These are phyloP conservation scores for Phytophthora aleatoria DNA, from an alignment of 352 stramenopile genomes.

Conservation along the genomic window DNA sequence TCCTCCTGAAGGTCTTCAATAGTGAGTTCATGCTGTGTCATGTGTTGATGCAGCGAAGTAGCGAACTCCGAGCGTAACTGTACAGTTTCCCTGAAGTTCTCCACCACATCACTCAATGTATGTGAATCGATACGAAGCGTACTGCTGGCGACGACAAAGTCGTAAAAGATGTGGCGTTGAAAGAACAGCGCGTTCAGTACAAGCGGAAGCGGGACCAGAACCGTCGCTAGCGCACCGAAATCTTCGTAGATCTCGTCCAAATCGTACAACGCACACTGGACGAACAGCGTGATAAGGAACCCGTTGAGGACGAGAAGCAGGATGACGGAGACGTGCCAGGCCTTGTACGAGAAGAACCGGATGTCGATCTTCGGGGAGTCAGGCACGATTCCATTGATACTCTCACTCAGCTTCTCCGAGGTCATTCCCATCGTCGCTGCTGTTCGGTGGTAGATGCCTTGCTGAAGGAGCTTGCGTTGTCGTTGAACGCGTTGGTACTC, in stretches of 20 bases:
- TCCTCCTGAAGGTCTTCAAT: conserved; percentile 37
- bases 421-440: conserved; percentile 2
- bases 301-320: conserved; percentile 66
- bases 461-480: conserved; percentile 13
- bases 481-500: conserved; percentile 22
- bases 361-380: conserved; percentile 28
- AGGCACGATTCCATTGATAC: conserved; percentile 12
- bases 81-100: conserved; percentile 62
- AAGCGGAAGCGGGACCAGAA: conserved; percentile 43
- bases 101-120: conserved; percentile 59
- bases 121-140: conserved; percentile 54
- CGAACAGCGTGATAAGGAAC: conserved; percentile 60
- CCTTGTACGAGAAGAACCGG: conserved; percentile 65
- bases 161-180: conserved; percentile 59
- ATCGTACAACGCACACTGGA: conserved; percentile 61
- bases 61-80: conserved; percentile 55
- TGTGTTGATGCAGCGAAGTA: conserved; percentile 22
- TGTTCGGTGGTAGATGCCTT: background rate
- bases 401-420: conserved; percentile 1
- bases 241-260: conserved; percentile 38
- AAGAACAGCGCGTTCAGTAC: conserved; percentile 56
- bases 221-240: conserved; percentile 30
- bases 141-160: conserved; percentile 61
- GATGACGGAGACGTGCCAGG: conserved; percentile 67
- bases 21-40: conserved; percentile 21